Evolutionary conservation across 2,329 filamentous ascomycete genomes (phyloP).

Genomic region (Trichoderma cornu-damae): DNA sequence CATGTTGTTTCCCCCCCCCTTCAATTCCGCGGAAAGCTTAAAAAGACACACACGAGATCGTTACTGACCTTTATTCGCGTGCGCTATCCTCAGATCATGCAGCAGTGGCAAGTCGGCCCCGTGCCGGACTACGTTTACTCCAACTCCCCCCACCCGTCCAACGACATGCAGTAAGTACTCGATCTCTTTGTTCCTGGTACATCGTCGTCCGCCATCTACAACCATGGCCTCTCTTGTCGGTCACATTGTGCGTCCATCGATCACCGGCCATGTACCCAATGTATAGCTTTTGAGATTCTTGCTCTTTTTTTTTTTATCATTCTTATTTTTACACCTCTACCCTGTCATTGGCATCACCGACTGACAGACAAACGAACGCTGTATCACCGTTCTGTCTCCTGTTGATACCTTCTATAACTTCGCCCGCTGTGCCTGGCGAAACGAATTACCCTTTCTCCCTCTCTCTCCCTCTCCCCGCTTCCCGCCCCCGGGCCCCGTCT

Average conservation of each 20-base stretch:
- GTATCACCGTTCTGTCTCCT: slow-evolving; percentile 26
- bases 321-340: slow-evolving; percentile 17
- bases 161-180: slow-evolving; percentile 56
- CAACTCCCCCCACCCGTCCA: slow-evolving; percentile 49
- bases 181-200: slow-evolving; percentile 32
- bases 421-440: slow-evolving; percentile 20
- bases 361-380: slow-evolving; percentile 22
- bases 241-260: slow-evolving; percentile 8
- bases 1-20: slow-evolving; percentile 8
- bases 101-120: slow-evolving; percentile 58
- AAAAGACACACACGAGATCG: slow-evolving; percentile 14
- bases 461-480: slow-evolving; percentile 7
- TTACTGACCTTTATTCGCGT: slow-evolving; percentile 23
- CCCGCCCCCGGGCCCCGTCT: slow-evolving; percentile 10
- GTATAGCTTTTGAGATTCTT: slow-evolving; percentile 15
- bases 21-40: slow-evolving; percentile 7
- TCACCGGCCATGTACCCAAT: slow-evolving; percentile 20
- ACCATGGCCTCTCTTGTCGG: slow-evolving; percentile 4
- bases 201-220: slow-evolving; percentile 22
- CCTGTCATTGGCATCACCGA: slow-evolving; percentile 14
- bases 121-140: slow-evolving; percentile 56
- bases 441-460: slow-evolving; percentile 20
- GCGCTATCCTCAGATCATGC: slow-evolving; percentile 45
- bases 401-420: slow-evolving; percentile 23
- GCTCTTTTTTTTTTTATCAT: background rate